Evolutionary conservation across 75 land plant species (phyloP), one percentile per base, ranked within the genome.

Genomic region (Pinus albicaulis): DNA sequence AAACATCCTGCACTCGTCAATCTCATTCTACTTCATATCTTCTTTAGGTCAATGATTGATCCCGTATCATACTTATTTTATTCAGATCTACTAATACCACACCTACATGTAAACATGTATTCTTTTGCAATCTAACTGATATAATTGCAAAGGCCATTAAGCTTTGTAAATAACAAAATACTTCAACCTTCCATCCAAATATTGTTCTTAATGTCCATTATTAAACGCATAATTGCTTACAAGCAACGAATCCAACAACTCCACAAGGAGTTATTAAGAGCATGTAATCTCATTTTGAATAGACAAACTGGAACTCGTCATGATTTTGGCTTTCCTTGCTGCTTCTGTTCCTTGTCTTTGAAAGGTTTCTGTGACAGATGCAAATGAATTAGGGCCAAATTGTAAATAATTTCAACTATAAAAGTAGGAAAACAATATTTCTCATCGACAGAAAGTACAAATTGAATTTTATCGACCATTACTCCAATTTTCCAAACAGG

Each of bases 271-370:
- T 64, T 20, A 19, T 6, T 15, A 64, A 19, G 17, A 64, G 38
- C 38, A 31, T 28, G 68, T 64, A 64, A 64, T 19, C 4, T 7
- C 20, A 23, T 64, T 28, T 64, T 31, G 6, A 31, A 31, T 16
- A 38, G 0, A 64, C 15, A 17, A 28, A 28, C 68, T 28, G 20
- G 17, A 16, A 31, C 22, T 31, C 68, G 1, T 64, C 38, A 64
- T 64, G 68, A 31, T 64, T 64, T 64, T 64, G 38, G 68, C 20
- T 31, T 64, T 31, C 34, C 38, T 64, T 64, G 19, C 68, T 64
- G 20, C 15, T 64, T 28, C 7, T 16, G 38, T 64, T 31, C 38
- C 38, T 64, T 64, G 68, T 64, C 5, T 19, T 64, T 64, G 38
- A 64, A 64, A 64, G 36, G 68, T 31, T 64, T 16, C 38, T 31